phyloP scores from a whole-genome alignment of 805 yeast genomes.

The Saturnispora zaruensis region DNA sequence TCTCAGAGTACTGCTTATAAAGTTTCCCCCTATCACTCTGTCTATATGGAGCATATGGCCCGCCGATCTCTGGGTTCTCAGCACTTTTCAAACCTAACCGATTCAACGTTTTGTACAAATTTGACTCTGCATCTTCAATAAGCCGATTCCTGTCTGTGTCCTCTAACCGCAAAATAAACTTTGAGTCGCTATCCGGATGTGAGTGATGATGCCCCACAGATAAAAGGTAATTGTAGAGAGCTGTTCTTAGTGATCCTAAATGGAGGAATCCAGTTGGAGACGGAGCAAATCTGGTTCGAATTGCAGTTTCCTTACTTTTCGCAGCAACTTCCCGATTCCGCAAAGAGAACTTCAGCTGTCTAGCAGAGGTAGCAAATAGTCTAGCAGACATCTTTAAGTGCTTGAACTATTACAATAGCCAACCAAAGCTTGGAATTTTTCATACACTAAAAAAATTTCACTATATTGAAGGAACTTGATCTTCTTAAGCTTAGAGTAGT shows the following conservation, averaged over 20 bases:
- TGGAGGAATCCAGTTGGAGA: slow-evolving; percentile 97
- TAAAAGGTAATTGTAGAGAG: slow-evolving; percentile 75
- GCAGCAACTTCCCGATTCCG: not conserved
- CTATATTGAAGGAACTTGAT: not conserved
- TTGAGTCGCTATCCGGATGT: slow-evolving; percentile 58
- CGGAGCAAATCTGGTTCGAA: slow-evolving; percentile 91
- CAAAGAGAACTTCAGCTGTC: not conserved
- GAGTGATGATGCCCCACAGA: slow-evolving; percentile 34
- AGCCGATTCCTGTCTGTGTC: slow-evolving; percentile 85
- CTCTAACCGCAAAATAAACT: slow-evolving; percentile 74
- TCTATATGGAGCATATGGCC: slow-evolving; percentile 78
- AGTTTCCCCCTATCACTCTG: slow-evolving; percentile 74
- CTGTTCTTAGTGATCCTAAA: slow-evolving; percentile 88
- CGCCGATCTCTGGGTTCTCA: slow-evolving; percentile 72
- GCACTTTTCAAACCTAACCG: slow-evolving; percentile 76
- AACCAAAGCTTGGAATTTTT: not conserved
- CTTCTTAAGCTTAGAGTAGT: not conserved
- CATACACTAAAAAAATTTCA: not conserved
- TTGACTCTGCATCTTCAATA: slow-evolving; percentile 74
- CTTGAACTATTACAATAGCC: not conserved
- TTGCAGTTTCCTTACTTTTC: slow-evolving; percentile 41
- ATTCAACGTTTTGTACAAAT: slow-evolving; percentile 61
- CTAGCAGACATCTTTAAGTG: not conserved
- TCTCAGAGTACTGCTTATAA: slow-evolving; percentile 51
- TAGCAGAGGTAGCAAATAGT: not conserved